Evolutionary conservation across 2,329 filamentous ascomycete genomes (phyloP), one percentile per base, ranked within the genome.

Genomic region (Penicillium sp.): DNA sequence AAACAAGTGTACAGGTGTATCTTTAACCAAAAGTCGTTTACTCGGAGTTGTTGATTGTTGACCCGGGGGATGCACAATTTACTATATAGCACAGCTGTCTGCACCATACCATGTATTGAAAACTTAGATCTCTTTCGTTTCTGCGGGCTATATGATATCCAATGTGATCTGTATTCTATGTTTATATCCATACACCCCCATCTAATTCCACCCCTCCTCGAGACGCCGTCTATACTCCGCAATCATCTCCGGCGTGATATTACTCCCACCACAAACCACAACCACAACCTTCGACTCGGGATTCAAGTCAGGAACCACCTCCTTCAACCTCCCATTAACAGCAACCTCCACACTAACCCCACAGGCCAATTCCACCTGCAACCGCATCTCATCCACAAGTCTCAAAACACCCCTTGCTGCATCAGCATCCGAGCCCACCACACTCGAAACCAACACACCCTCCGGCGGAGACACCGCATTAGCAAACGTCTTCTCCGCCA

Each of bases 301-400:
- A 11, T 22, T 51, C 6, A 69, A 45, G 24, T 58, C 58, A 14
- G 57, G 54, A 11, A 66, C 44, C 3, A 50, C 50, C 27, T 64
- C 52, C 44, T 51, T 62, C 40, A 68, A 44, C 38, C 44, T 47
- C 18, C 44, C 41, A 16, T 50, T 52, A n/a, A 58, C 27, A 6
- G 55, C 66, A 49, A 63, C 51, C 40, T 68, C 86, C 14, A 94
- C 69, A 40, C 83, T 85, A 4, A 90, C 89, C 0, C 89, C 89
- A 65, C 89, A 95, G 0, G 88, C 81, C 26, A 84, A 73, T 72
- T 96, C 90, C 5, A 94, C 87, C 52, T 95, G 72, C 52, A 90
- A 71, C 27, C 84, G 74, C 56, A 87, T 83, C 52, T 94, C 87
- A 57, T 95, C 86, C 6, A 87, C 83, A 54, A 95, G 82, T 8